Evolutionary conservation across 2,329 filamentous ascomycete genomes (phyloP), one percentile per base, ranked within the genome.

Genomic region (Tolypocladium tundrense): DNA sequence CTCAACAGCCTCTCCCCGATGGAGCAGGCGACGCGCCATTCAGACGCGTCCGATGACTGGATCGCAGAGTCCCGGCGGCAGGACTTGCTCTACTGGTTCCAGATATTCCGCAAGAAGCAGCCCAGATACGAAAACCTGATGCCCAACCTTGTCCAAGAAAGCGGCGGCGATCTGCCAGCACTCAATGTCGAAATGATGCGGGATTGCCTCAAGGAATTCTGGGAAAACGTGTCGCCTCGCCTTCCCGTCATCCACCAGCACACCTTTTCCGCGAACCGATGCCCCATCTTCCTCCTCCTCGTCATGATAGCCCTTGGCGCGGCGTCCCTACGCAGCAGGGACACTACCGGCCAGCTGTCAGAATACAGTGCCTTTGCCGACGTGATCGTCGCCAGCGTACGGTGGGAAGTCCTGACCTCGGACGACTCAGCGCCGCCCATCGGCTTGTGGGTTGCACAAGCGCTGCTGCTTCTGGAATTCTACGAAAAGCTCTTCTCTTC

Each of bases 401-500:
- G 92, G 54, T 94, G 90, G 82, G 88, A 94, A 67, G 88, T 96
- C 19, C 85, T 96, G 63, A 89, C 88, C 65, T 85, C 91, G 60
- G 84, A 86, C 11, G 90, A 95, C 66, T 93, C 93, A 63, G 80
- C 86, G 21, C 90, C 92, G 0, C 90, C 91, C 0, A 90, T 91
- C 0, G 89, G 89, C 64, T 74, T 97, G 2, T 96, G 91, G 90
- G 86, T 94, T 1, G 93, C 94, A 62, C 91, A 96, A 68, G 86
- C 91, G 0, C 75, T 96, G 51, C 73, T 97, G 1, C 77, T 96
- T 4, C 76, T 97, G 2, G 92, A 97, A 69, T 83, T 92, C 5
- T 96, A 93, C 66, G 91, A 97, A 74, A 97, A 96, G 78, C 88
- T 95, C 82, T 94, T 90, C 69, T 90, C 89, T 2, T 91, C 90